These are phyloP conservation scores for Eimeria sp. DNA, from an alignment of 169 alveolate species.

Conservation along the genomic window DNA sequence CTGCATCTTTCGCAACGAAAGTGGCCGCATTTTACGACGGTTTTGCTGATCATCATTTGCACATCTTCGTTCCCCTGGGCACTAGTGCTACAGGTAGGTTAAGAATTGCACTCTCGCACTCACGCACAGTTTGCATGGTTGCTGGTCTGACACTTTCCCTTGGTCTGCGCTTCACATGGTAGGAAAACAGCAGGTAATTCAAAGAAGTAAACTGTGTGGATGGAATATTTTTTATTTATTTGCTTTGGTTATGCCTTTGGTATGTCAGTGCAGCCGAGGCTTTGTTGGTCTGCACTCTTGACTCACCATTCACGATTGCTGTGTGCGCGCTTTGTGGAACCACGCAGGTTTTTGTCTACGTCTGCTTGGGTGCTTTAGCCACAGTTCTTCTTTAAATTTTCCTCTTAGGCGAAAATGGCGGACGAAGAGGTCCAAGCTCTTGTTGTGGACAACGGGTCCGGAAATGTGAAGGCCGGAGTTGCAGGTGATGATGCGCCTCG, in stretches of 20 bases:
- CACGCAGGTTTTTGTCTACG: conserved; percentile 69
- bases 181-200: not conserved
- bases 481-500: conserved; percentile 99
- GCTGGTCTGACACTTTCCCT: conserved; percentile 69
- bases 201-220: not conserved
- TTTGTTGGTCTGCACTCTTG: conserved; percentile 9
- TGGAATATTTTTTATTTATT: not conserved
- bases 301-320: not conserved
- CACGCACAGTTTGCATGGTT: conserved; percentile 45
- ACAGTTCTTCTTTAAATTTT: conserved; percentile 37
- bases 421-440: conserved; percentile 96
- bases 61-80: conserved; percentile 80
- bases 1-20: conserved; percentile 74
- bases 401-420: conserved; percentile 84
- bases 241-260: conserved; percentile 2
- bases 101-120: conserved; percentile 38
- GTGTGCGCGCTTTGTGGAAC: conserved; percentile 76
- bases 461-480: conserved; percentile 99
- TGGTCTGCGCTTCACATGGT: conserved; percentile 45
- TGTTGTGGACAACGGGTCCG: conserved; percentile 99
- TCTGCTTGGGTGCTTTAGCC: conserved; percentile 65
- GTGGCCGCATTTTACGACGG: conserved; percentile 58
- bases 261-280: conserved; percentile 55
- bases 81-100: conserved; percentile 72
- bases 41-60: conserved; percentile 71